phyloP scores from a whole-genome alignment of 2,329 filamentous ascomycete genomes.

The Xylariaceae sp. region DNA sequence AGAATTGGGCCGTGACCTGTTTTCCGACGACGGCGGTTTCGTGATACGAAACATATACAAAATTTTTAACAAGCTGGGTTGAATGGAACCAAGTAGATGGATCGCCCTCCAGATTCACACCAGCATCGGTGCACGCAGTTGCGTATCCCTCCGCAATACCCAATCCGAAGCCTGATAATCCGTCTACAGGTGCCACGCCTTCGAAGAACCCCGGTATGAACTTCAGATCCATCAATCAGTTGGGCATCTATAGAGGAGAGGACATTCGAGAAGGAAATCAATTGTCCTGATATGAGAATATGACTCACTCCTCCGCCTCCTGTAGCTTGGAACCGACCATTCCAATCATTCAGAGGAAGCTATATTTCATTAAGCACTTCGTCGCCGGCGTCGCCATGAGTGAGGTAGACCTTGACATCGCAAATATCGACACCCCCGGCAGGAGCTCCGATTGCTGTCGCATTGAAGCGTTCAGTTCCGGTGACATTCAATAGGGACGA shows the following conservation, averaged over 20 bases:
- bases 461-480: slow-evolving; percentile 20
- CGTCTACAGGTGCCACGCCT: not conserved
- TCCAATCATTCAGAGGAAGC: slow-evolving; percentile 27
- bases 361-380: not conserved
- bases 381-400: slow-evolving; percentile 22
- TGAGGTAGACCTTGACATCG: slow-evolving; percentile 24
- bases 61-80: slow-evolving; percentile 3
- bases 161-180: slow-evolving; percentile 13
- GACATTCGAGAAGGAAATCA: not conserved
- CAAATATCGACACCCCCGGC: slow-evolving; percentile 20
- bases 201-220: slow-evolving; percentile 14
- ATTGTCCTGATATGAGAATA: not conserved
- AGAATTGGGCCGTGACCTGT: not conserved
- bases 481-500: slow-evolving; percentile 20
- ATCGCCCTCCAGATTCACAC: slow-evolving; percentile 2
- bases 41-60: slow-evolving; percentile 2
- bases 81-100: slow-evolving; percentile 20
- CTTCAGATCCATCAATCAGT: not conserved
- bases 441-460: slow-evolving; percentile 15
- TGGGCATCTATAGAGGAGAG: not conserved
- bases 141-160: slow-evolving; percentile 25
- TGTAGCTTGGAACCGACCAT: slow-evolving; percentile 35
- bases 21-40: slow-evolving; percentile 5
- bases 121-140: slow-evolving; percentile 27
- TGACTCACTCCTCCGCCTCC: slow-evolving; percentile 37